Conservation (phyloP, 768 basidiomycete genomes). For the Phaeolepiota aurea region DNA sequence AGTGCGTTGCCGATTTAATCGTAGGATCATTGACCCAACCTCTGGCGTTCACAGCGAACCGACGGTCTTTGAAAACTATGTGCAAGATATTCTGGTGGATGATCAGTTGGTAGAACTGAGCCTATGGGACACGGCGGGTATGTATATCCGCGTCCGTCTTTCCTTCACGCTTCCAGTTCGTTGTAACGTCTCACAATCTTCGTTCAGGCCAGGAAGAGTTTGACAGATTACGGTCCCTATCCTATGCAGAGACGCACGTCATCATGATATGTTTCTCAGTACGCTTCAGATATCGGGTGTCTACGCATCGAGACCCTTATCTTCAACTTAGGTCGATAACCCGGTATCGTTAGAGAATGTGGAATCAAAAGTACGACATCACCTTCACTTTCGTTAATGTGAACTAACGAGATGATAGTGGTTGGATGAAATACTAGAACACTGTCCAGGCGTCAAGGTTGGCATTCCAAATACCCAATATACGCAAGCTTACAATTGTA, state of each 20-base stretch:
- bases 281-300: no score
- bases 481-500: slow-evolving; percentile 1
- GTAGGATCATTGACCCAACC: slow-evolving; percentile 1
- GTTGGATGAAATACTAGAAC: slow-evolving; percentile 87
- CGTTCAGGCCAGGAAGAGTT: slow-evolving; percentile 88
- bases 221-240: slow-evolving; percentile 86
- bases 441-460: slow-evolving; percentile 94
- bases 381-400: no score
- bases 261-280: slow-evolving; percentile 96
- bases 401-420: no score
- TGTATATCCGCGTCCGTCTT: slow-evolving; percentile 12
- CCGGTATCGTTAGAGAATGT: slow-evolving; percentile 94
- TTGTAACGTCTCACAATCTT: slow-evolving; percentile 17
- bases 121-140: slow-evolving; percentile 97
- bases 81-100: slow-evolving; percentile 82
- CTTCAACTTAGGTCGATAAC: slow-evolving; percentile 77
- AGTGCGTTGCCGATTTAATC: slow-evolving; percentile 42
- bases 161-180: slow-evolving; percentile 12
- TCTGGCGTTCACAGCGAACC: slow-evolving; percentile 50
- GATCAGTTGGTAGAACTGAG: slow-evolving; percentile 86
- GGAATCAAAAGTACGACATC: slow-evolving; percentile 89
- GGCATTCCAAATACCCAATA: no score
- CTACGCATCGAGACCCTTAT: no score
- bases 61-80: slow-evolving; percentile 97
- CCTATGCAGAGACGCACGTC: slow-evolving; percentile 94